Evolutionary conservation across 1,284 basidiomycete genomes (phyloP).

Genomic region (Cutaneotrichosporon mucoides): DNA sequence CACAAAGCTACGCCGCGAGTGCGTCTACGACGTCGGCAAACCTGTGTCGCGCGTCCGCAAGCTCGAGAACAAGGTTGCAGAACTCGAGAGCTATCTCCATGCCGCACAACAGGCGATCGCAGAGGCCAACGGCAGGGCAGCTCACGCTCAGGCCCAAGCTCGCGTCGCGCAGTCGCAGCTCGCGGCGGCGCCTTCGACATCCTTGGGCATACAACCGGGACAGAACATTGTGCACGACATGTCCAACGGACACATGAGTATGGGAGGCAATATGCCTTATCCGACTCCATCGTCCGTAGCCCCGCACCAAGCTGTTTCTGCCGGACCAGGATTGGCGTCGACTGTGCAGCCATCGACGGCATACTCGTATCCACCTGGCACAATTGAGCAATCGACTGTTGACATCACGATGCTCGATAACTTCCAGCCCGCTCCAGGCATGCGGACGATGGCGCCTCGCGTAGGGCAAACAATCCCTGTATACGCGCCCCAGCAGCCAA

Average conservation of each 20-base stretch:
- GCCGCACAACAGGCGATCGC: neutral
- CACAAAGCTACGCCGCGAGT: conserved; percentile 33
- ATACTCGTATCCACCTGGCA: neutral
- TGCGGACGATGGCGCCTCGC: conserved; percentile 1
- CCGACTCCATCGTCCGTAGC: too few relatives aligned
- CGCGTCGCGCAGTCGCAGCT: neutral
- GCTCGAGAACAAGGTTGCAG: conserved; percentile 42
- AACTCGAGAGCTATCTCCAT: conserved; percentile 28
- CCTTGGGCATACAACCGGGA: too few relatives aligned
- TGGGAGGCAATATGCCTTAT: too few relatives aligned
- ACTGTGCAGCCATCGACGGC: neutral
- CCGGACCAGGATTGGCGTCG: too few relatives aligned
- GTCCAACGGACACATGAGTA: too few relatives aligned
- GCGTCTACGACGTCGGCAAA: conserved; percentile 42
- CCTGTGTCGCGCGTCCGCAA: conserved; percentile 41
- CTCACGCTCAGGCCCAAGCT: neutral
- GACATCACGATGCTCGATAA: conserved; percentile 5
- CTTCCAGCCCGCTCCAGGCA: conserved; percentile 5
- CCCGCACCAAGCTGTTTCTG: too few relatives aligned
- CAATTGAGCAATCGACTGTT: conserved; percentile 1
- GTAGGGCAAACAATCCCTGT: neutral
- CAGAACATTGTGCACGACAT: too few relatives aligned
- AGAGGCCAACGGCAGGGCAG: neutral
- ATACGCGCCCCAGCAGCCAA: neutral
- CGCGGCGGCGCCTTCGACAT: neutral